A percentile compares a stretch with the other conserved stretches of the same genome.
Conservation (phyloP, 495 filamentous ascomycete species). For the Halenospora varia region DNA sequence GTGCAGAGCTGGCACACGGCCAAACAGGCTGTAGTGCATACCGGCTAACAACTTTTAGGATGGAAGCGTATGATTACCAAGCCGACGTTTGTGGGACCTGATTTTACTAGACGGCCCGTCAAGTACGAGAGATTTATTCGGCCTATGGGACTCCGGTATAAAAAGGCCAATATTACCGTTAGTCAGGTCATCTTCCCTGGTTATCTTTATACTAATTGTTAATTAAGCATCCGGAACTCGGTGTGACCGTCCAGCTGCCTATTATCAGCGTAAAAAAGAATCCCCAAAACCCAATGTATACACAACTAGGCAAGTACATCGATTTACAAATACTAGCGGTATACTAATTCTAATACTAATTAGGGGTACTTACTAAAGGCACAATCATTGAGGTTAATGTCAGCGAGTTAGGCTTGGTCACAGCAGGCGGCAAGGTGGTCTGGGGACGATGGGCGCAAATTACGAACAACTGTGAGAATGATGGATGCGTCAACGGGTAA, state of each 20-base stretch:
- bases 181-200: not conserved
- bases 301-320: slow-evolving; percentile 62
- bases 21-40: not conserved
- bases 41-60: not conserved
- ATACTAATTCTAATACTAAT: not conserved
- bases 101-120: slow-evolving; percentile 88
- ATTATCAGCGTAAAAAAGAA: slow-evolving; percentile 98
- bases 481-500: slow-evolving; percentile 70
- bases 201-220: not conserved
- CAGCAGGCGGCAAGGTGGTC: slow-evolving; percentile 86
- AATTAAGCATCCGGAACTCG: slow-evolving; percentile 63
- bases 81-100: slow-evolving; percentile 24
- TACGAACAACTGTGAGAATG: slow-evolving; percentile 73
- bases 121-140: slow-evolving; percentile 87
- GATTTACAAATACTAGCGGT: not conserved
- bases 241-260: slow-evolving; percentile 87
- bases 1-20: not conserved
- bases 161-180: slow-evolving; percentile 84
- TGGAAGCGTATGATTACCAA: not conserved
- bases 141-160: slow-evolving; percentile 60
- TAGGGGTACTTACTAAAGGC: slow-evolving; percentile 77
- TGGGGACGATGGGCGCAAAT: slow-evolving; percentile 86
- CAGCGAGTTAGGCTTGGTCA: slow-evolving; percentile 90
- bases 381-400: slow-evolving; percentile 97
- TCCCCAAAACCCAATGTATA: slow-evolving; percentile 91